Conservation (phyloP, 306 rosid genomes). For the Canavalia ensiformis region DNA sequence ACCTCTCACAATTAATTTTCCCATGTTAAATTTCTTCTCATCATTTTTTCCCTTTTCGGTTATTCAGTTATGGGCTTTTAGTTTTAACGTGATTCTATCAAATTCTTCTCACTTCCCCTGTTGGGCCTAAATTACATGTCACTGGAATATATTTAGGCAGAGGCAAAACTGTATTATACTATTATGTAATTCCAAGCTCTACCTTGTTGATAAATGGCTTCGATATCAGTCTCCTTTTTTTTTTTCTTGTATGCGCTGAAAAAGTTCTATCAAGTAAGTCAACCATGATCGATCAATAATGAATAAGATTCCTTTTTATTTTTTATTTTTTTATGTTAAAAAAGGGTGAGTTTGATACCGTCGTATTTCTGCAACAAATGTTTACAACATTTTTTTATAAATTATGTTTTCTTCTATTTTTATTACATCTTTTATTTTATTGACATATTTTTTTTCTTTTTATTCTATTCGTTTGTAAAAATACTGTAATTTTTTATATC, state of each 20-base stretch:
- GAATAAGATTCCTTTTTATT: no score
- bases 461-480: no score
- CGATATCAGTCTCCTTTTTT: neutral
- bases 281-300: neutral
- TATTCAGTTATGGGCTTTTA: neutral
- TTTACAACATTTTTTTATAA: no score
- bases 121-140: neutral
- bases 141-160: neutral
- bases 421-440: no score
- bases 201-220: neutral
- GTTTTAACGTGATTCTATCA: conserved; percentile 4
- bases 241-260: neutral
- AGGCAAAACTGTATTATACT: neutral
- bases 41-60: neutral
- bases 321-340: neutral
- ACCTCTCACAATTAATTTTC: neutral
- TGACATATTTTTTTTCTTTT: no score
- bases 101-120: neutral
- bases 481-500: no score
- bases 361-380: no score
- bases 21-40: neutral
- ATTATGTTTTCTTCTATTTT: no score
- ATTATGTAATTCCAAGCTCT: neutral
- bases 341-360: no score
- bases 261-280: neutral